Evolutionary conservation across 306 rosid genomes (phyloP).

Genomic region (Lathyrus oleraceus): DNA sequence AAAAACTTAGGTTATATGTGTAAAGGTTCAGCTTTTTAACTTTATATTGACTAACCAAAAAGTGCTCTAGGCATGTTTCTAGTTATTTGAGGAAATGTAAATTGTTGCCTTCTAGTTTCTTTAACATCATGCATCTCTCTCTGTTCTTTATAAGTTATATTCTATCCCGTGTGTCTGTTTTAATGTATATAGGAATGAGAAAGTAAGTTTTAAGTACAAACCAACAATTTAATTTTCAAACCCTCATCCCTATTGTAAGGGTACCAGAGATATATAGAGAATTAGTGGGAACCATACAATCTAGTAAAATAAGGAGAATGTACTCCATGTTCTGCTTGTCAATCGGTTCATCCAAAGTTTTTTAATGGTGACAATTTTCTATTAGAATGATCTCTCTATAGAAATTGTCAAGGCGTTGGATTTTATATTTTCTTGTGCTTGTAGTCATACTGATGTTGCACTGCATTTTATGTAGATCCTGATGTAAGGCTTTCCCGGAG

Average conservation of each 20-base stretch:
- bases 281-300: slow-evolving; percentile 1
- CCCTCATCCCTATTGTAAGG: slow-evolving; percentile 4
- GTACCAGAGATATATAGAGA: neutral
- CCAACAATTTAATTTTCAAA: slow-evolving; percentile 15
- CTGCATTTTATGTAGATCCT: slow-evolving; percentile 61
- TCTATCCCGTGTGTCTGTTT: neutral
- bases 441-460: slow-evolving; percentile 27
- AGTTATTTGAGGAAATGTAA: neutral
- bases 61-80: neutral
- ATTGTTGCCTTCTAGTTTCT: neutral
- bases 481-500: slow-evolving; percentile 98
- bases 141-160: neutral
- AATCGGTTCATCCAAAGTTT: slow-evolving; percentile 14
- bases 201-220: slow-evolving; percentile 2
- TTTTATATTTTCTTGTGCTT: slow-evolving; percentile 27
- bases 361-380: slow-evolving; percentile 13
- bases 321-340: slow-evolving; percentile 17
- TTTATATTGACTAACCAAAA: neutral
- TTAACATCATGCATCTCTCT: neutral
- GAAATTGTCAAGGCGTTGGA: neutral
- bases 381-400: neutral
- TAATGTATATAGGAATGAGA: neutral
- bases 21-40: neutral
- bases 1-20: neutral
- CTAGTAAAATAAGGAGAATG: slow-evolving; percentile 1